Evolutionary conservation across 2,329 filamentous ascomycete species (phyloP), one percentile per base, ranked within the genome.

Genomic region (Pestalotiopsis sp.): DNA sequence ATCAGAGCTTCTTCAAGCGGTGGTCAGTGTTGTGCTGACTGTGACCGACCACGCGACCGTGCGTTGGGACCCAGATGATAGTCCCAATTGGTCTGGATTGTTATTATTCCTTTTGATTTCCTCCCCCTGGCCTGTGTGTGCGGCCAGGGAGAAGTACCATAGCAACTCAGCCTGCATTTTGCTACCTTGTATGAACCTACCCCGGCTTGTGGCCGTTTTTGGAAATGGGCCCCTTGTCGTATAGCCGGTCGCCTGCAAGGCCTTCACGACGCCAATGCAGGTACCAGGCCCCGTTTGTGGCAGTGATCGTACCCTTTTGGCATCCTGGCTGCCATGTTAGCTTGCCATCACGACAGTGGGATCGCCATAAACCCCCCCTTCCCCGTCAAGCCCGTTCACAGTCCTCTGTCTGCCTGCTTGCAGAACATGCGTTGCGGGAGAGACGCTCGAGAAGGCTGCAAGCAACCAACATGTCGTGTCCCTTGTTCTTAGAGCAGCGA

Each of bases 241-340:
- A 38, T 44, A 20, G n/a, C 17, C 26, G 13, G 35, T 59, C 20
- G 22, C 13, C 63, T 57, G 52, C n/a, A 35, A 35, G 22, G n/a
- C 24, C 48, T 65, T 48, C 48, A 65, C 60, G 22, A 58, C 60
- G 60, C 64, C 52, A 58, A 66, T 59, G 64, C 64, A 66, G 64
- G 64, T 66, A 66, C 64, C 44, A n/a, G 35, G 64, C 38, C 17
- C 62, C 64, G 26, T 38, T 44, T 13, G 13, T 20, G 55, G 64
- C 20, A 66, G 44, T 30, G 64, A 66, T 66, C 64, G 26, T n/a
- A 48, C 35, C 56, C 48, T 65, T 65, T 65, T 13, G 59, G 59
- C 22, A 30, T 58, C 56, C 56, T 26, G 26, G 58, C n/a, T 63
- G 59, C 22, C 22, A 30, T 20, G 22, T 35, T 26, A 35, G 58